Conservation (phyloP, 169 alveolate species). For the Plasmodium coatneyi region DNA sequence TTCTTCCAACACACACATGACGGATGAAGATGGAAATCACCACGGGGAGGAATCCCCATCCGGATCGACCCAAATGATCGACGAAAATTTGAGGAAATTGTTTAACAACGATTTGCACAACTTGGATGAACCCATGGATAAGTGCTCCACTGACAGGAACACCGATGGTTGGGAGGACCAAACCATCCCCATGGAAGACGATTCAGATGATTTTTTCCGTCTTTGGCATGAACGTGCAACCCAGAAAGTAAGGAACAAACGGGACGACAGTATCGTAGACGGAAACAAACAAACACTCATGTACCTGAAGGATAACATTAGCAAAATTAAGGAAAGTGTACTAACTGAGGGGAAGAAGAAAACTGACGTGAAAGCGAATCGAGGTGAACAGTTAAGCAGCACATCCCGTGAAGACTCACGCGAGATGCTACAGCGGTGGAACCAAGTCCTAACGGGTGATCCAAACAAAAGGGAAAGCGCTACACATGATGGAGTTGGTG, state of each 20-base stretch:
- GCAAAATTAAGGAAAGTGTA: not conserved
- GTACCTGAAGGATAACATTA: conserved; percentile 39
- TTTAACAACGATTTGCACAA: not conserved
- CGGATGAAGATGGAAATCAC: not conserved
- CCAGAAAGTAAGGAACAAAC: not conserved
- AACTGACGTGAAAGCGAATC: not conserved
- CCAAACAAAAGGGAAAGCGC: not conserved
- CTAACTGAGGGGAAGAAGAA: not conserved
- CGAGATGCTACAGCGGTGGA: not conserved
- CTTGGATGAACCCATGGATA: not conserved
- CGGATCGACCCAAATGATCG: not conserved
- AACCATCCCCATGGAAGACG: not conserved
- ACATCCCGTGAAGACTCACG: not conserved
- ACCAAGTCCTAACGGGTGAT: not conserved
- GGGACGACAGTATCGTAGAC: not conserved
- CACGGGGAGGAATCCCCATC: not conserved
- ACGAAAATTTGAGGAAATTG: not conserved
- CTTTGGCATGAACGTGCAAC: not conserved
- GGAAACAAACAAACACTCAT: conserved; percentile 15
- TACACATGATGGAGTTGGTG: not conserved
- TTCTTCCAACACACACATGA: not conserved
- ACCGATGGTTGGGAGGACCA: not conserved
- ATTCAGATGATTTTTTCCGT: conserved; percentile 11
- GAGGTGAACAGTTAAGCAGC: not conserved
- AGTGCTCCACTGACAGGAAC: not conserved